Percentiles rank a stretch among this genome's conserved stretches.
phyloP scores from a whole-genome alignment of 768 basidiomycete genomes.

The Hysterangium stoloniferum region DNA sequence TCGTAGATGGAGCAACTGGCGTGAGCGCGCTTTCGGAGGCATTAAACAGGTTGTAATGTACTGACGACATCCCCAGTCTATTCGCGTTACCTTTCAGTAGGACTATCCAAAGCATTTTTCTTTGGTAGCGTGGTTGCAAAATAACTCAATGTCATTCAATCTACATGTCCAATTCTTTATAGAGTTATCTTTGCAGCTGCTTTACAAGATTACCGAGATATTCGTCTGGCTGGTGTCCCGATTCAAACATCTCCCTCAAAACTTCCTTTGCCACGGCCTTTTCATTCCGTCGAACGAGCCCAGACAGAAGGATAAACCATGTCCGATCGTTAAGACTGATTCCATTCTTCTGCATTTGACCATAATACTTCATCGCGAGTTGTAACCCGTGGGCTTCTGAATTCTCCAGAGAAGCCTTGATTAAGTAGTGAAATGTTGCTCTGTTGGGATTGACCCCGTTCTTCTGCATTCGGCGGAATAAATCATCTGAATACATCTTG shows the following conservation, averaged over 20 bases:
- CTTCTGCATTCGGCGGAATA: constrained; percentile 52
- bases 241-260: constrained; percentile 46
- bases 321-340: constrained; percentile 52
- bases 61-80: constrained; percentile 41
- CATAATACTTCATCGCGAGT: constrained; percentile 50
- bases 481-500: constrained; percentile 39
- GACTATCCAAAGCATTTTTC: constrained; percentile 58
- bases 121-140: constrained; percentile 26
- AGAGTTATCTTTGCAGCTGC: not conserved
- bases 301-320: constrained; percentile 70
- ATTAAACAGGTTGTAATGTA: constrained; percentile 1
- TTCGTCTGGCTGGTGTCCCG: constrained; percentile 4
- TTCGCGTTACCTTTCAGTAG: constrained; percentile 60
- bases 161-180: not conserved
- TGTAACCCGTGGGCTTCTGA: constrained; percentile 41
- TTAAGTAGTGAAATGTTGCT: constrained; percentile 69
- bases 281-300: constrained; percentile 47
- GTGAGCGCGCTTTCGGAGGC: constrained; percentile 37
- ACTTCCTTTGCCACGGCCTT: constrained; percentile 57
- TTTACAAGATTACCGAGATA: constrained; percentile 4
- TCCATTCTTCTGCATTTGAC: constrained; percentile 46
- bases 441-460: constrained; percentile 48
- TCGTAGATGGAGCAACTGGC: constrained; percentile 77
- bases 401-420: constrained; percentile 57
- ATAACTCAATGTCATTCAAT: not conserved